Evolutionary conservation across 192 early-diverging fungal genomes (phyloP).

Genomic region (Umbelopsis sp.): DNA sequence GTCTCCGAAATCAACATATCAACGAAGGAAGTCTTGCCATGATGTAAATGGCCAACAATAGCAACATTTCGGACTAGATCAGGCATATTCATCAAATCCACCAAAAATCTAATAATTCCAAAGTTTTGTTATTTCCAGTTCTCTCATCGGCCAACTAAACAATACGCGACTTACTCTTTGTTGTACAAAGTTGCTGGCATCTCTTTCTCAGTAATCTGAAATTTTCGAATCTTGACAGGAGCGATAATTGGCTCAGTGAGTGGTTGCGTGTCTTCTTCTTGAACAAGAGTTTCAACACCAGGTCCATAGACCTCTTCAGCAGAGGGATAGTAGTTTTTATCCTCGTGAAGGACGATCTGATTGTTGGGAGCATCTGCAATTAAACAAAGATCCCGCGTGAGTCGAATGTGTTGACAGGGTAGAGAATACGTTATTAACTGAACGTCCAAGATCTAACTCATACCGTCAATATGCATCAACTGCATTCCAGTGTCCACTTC

Average conservation of each 20-base stretch:
- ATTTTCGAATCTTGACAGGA: conserved; percentile 86
- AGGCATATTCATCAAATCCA: conserved; percentile 80
- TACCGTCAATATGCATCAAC: conserved; percentile 73
- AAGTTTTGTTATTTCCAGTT: neutral
- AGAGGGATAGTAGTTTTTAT: conserved; percentile 98
- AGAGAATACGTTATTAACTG: neutral
- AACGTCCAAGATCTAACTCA: conserved; percentile 27
- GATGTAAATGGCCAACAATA: conserved; percentile 93
- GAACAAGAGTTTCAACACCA: conserved; percentile 93
- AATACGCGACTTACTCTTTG: conserved; percentile 71
- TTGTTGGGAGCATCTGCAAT: conserved; percentile 57
- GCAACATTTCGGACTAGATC: conserved; percentile 87
- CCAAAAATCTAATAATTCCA: conserved; percentile 62
- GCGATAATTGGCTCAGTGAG: conserved; percentile 93
- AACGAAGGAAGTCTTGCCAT: conserved; percentile 95
- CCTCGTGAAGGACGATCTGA: conserved; percentile 95
- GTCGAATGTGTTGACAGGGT: neutral
- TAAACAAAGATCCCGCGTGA: neutral
- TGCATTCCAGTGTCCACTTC: conserved; percentile 44
- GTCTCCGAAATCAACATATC: conserved; percentile 92
- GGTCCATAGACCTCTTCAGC: conserved; percentile 95
- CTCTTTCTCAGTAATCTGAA: conserved; percentile 81
- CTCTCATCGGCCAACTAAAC: neutral
- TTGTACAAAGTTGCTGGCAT: conserved; percentile 83
- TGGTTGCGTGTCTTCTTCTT: conserved; percentile 98